These are phyloP conservation scores for Corymbia citriodora DNA, from an alignment of 441 rosid species.

Conservation along the genomic window DNA sequence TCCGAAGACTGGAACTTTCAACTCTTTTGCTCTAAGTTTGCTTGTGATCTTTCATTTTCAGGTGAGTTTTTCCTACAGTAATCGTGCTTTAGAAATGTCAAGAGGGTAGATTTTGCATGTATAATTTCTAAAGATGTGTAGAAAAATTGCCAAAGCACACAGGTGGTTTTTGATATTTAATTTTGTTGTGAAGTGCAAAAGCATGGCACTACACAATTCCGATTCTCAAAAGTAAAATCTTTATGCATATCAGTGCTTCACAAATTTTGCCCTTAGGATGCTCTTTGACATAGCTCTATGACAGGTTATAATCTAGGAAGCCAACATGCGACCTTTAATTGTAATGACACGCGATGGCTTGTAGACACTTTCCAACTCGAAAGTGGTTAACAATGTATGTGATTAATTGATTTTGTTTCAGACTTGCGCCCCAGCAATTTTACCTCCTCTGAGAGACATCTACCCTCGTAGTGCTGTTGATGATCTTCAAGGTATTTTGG, in stretches of 20 bases:
- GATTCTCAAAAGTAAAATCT: not conserved
- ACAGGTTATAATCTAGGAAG: not conserved
- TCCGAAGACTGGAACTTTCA: slow-evolving; percentile 60
- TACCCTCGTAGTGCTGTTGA: slow-evolving; percentile 64
- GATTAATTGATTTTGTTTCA: slow-evolving; percentile 20
- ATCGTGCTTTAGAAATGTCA: not conserved
- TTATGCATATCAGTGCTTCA: not conserved
- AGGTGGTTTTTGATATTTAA: not conserved
- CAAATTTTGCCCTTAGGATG: not conserved
- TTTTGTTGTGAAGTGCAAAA: not conserved
- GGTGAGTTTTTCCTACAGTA: slow-evolving; percentile 22
- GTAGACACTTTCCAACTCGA: not conserved
- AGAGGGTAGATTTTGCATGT: not conserved
- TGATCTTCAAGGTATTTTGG: slow-evolving; percentile 61
- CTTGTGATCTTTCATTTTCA: slow-evolving; percentile 94
- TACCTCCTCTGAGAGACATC: slow-evolving; percentile 79
- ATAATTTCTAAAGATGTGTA: not conserved
- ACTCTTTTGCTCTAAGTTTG: slow-evolving; percentile 79
- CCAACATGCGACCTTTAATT: not conserved
- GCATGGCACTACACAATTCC: not conserved
- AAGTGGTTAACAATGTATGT: not conserved
- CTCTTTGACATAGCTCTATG: not conserved
- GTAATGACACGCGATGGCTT: not conserved
- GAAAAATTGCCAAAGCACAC: not conserved
- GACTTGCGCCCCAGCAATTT: slow-evolving; percentile 86